These are phyloP conservation scores for Neofusicoccum kwambonambiense DNA, from an alignment of 2,329 filamentous ascomycete species.

Conservation along the genomic window DNA sequence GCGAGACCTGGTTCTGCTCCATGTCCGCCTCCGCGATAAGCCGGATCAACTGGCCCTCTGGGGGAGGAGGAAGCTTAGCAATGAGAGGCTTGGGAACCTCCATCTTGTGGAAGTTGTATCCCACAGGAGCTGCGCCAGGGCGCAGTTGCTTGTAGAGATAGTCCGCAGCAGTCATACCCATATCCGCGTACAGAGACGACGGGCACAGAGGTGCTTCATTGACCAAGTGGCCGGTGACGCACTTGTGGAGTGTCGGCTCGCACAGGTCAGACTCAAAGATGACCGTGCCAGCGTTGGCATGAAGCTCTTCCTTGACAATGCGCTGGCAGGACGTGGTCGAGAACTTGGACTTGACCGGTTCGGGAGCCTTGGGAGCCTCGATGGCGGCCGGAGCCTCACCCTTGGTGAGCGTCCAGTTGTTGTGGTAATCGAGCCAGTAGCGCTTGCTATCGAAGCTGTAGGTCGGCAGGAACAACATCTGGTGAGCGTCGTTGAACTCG, in stretches of 20 bases:
- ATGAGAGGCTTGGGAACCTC: slow-evolving; percentile 71
- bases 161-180: slow-evolving; percentile 63
- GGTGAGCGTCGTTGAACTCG: slow-evolving; percentile 57
- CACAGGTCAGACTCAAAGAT: slow-evolving; percentile 66
- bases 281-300: slow-evolving; percentile 58
- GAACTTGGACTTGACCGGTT: slow-evolving; percentile 53
- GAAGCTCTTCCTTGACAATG: slow-evolving; percentile 62
- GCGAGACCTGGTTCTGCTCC: slow-evolving; percentile 53
- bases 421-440: slow-evolving; percentile 70
- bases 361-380: slow-evolving; percentile 36
- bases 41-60: slow-evolving; percentile 59
- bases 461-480: slow-evolving; percentile 63
- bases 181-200: slow-evolving; percentile 63
- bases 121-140: slow-evolving; percentile 56
- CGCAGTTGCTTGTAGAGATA: slow-evolving; percentile 66
- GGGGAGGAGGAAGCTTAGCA: slow-evolving; percentile 48
- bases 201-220: slow-evolving; percentile 67
- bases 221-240: slow-evolving; percentile 65
- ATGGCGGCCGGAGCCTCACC: slow-evolving; percentile 52
- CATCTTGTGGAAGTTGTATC: slow-evolving; percentile 65
- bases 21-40: slow-evolving; percentile 61
- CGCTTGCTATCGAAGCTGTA: slow-evolving; percentile 71
- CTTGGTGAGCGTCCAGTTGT: slow-evolving; percentile 72
- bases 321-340: slow-evolving; percentile 66
- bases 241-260: slow-evolving; percentile 60